Percentiles rank a stretch among this genome's conserved stretches.
Conservation (phyloP, 805 yeast genomes). For the Candida caryicola region DNA sequence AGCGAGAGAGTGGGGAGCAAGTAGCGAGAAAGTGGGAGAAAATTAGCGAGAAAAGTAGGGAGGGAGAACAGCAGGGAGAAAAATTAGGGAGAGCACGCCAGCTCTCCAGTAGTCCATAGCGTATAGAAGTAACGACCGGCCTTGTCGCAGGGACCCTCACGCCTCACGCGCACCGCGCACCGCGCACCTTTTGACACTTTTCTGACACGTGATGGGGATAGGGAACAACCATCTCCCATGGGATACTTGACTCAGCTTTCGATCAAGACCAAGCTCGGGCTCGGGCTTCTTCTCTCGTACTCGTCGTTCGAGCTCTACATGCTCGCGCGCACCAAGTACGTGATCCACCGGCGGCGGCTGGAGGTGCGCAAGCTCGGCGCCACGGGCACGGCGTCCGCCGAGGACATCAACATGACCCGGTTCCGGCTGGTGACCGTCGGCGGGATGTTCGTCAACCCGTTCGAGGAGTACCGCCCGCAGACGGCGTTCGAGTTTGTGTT, state of each 20-base stretch:
- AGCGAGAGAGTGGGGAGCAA: no score
- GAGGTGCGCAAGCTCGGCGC: constrained; percentile 11
- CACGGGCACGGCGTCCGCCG: background rate
- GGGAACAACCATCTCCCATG: no score
- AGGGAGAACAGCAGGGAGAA: no score
- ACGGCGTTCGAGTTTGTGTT: constrained; percentile 81
- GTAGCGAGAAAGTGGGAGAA: no score
- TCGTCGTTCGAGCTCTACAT: constrained; percentile 65
- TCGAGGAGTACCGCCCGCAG: constrained; percentile 84
- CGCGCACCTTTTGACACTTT: no score
- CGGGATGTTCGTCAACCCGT: constrained; percentile 89
- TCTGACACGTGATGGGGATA: no score
- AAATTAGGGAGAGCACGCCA: no score
- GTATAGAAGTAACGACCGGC: no score
- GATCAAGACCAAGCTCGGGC: constrained; percentile 36
- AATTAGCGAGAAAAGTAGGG: no score
- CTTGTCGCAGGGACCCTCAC: no score
- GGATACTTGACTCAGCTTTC: constrained; percentile 1
- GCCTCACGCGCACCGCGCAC: no score
- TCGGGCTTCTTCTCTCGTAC: constrained; percentile 50
- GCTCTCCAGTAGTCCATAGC: no score
- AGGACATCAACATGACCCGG: constrained; percentile 15
- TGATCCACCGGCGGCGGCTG: constrained; percentile 47
- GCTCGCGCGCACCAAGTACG: constrained; percentile 50
- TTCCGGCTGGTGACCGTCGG: constrained; percentile 45